These are phyloP conservation scores for Kalanchoe fedtschenkoi DNA, from an alignment of 164 flowering plant species.

Conservation along the genomic window DNA sequence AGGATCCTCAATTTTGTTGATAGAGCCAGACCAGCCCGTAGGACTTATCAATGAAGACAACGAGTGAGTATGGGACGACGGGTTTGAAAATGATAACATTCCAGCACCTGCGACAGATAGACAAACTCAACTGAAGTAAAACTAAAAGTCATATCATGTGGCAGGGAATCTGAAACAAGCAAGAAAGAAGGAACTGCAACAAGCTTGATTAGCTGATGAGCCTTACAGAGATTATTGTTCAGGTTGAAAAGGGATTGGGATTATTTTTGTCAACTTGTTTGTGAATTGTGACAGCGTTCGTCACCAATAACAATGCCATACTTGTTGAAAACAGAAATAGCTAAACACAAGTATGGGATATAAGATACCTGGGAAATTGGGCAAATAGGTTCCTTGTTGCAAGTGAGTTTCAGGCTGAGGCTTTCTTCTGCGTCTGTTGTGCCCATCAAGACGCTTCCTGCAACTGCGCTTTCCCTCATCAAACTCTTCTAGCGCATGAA, in stretches of 20 bases:
- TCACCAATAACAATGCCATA: no score
- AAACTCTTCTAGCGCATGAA: constrained; percentile 51
- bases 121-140: no score
- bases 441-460: constrained; percentile 64
- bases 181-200: no score
- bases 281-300: no score
- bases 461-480: constrained; percentile 66
- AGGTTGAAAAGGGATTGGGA: no score
- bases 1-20: neutral
- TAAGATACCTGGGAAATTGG: constrained; percentile 34
- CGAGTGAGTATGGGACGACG: neutral
- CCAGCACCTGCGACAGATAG: neutral
- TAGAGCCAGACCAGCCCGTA: neutral
- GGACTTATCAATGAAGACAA: neutral
- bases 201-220: no score
- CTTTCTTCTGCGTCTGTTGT: constrained; percentile 52
- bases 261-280: no score
- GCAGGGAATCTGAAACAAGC: no score
- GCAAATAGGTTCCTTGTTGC: constrained; percentile 13
- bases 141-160: no score
- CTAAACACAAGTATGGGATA: no score
- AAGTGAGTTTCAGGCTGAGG: constrained; percentile 35
- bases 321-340: no score
- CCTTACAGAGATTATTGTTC: no score
- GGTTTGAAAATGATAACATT: neutral